Base-by-base conservation (phyloP, 345 rosid species). In the Salix viminalis region DNA sequence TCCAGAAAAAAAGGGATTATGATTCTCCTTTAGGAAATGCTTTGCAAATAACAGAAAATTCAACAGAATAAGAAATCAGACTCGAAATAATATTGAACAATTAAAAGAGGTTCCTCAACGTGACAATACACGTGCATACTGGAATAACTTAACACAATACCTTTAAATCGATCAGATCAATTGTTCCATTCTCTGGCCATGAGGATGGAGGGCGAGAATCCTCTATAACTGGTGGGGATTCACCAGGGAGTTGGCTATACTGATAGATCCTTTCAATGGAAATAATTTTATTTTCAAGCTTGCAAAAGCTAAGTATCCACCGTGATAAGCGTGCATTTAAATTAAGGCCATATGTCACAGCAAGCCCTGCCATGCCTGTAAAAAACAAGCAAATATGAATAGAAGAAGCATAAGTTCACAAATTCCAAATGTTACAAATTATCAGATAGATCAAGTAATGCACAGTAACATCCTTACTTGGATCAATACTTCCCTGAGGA, bases 271-370 rank as follows among this genome's bases (percentile, higher is more conserved):
- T 90, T 81, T 96, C 99, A 21, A 96, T 94, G 44, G 99, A 96
- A 65, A 96, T 96, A 71, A 96, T 96, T 73, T 94, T 96, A 81
- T 96, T 96, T 87, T 96, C 99, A 36, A 96, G 97, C 86, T 96
- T 96, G 89, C 99, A 96, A 86, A 92, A 96, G 88, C 99, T 96
- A 70, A 96, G 98, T 80, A 96, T 94, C 99, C 99, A 96, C 75
- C 99, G 85, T 32, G 99, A 96, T 67, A 96, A 79, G 62, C 99
- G 97, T 71, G 97, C 98, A 68, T 96, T 96, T 81, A 96, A 86
- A 84, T 96, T 96, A 74, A 96, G 98, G 69, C 99, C 99, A 73
- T 96, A 96, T 21, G 99, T 96, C 76, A 96, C 98, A 61, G 99
- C 99, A 75, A 96, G 98, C 79, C 99, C 99, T 21, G 99, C 99